phyloP scores from a whole-genome alignment of 2,329 filamentous ascomycete species.

The Pseudophaeomoniella oleicola region DNA sequence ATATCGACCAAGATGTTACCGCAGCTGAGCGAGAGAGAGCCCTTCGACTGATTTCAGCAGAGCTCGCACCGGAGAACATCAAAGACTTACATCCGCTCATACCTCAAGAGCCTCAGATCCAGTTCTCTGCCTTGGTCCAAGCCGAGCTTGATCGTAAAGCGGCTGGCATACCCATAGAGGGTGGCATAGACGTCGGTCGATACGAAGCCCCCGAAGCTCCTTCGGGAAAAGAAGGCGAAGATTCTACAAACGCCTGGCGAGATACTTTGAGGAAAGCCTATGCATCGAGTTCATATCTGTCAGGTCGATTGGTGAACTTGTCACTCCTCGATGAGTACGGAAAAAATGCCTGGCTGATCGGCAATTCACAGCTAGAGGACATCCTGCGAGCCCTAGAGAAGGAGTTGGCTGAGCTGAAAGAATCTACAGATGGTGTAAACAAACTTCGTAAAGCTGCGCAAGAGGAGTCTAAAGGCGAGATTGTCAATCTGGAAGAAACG shows the following conservation, averaged over 20 bases:
- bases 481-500: slow-evolving; percentile 56
- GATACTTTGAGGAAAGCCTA: slow-evolving; percentile 40
- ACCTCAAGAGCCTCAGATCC: slow-evolving; percentile 34
- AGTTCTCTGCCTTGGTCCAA: slow-evolving; percentile 52
- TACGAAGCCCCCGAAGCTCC: slow-evolving; percentile 65
- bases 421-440: slow-evolving; percentile 60
- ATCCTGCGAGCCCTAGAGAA: slow-evolving; percentile 55
- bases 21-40: slow-evolving; percentile 47
- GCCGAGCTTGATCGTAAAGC: slow-evolving; percentile 56
- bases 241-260: slow-evolving; percentile 30
- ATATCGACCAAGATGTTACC: slow-evolving; percentile 66
- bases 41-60: slow-evolving; percentile 52
- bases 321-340: slow-evolving; percentile 65
- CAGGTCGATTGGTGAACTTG: slow-evolving; percentile 45
- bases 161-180: slow-evolving; percentile 40
- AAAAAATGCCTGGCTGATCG: slow-evolving; percentile 81
- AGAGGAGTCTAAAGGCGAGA: slow-evolving; percentile 56
- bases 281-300: slow-evolving; percentile 42
- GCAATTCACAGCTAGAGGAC: slow-evolving; percentile 66
- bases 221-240: slow-evolving; percentile 16
- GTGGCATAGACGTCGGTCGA: slow-evolving; percentile 58
- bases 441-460: slow-evolving; percentile 55
- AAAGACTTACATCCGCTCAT: slow-evolving; percentile 44
- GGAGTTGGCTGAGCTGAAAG: slow-evolving; percentile 54
- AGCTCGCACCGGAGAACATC: slow-evolving; percentile 38